A percentile compares a stretch with the other conserved stretches of the same genome.
Evolutionary conservation across 208 protist species (phyloP).

Genomic region (Acanthamoeba culbertsoni): DNA sequence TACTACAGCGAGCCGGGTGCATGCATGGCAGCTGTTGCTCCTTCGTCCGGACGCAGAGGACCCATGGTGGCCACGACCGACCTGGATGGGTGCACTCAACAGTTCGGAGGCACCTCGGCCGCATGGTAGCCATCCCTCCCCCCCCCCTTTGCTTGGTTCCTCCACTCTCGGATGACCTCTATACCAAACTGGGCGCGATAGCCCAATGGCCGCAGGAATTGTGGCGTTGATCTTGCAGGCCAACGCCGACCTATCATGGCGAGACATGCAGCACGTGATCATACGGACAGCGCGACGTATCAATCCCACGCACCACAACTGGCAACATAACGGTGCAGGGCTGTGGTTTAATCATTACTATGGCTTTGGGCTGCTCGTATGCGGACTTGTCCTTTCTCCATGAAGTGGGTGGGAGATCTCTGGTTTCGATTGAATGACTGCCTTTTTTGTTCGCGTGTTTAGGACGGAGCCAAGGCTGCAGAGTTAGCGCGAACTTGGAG

Average conservation of each 20-base stretch:
- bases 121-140: not conserved
- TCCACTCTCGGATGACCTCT: not conserved
- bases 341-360: slow-evolving; percentile 11
- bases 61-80: not conserved
- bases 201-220: slow-evolving; percentile 60
- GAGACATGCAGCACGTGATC: slow-evolving; percentile 71
- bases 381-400: too few relatives aligned
- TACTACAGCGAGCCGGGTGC: slow-evolving; percentile 66
- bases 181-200: not conserved
- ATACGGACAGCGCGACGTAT: not conserved
- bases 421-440: not conserved
- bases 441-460: not conserved
- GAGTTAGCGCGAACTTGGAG: not conserved
- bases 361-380: slow-evolving; percentile 47
- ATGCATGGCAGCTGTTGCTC: slow-evolving; percentile 33
- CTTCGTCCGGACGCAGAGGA: slow-evolving; percentile 3
- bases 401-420: too few relatives aligned
- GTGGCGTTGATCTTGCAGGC: slow-evolving; percentile 63
- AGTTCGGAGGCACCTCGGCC: slow-evolving; percentile 68
- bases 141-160: not conserved
- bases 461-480: not conserved
- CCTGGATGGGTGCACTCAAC: not conserved
- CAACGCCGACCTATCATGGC: slow-evolving; percentile 65
- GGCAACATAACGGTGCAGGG: slow-evolving; percentile 55
- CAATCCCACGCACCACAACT: not conserved